Evolutionary conservation across 345 rosid genomes (phyloP), one percentile per base, ranked within the genome.

Genomic region (Limnanthes douglasii): DNA sequence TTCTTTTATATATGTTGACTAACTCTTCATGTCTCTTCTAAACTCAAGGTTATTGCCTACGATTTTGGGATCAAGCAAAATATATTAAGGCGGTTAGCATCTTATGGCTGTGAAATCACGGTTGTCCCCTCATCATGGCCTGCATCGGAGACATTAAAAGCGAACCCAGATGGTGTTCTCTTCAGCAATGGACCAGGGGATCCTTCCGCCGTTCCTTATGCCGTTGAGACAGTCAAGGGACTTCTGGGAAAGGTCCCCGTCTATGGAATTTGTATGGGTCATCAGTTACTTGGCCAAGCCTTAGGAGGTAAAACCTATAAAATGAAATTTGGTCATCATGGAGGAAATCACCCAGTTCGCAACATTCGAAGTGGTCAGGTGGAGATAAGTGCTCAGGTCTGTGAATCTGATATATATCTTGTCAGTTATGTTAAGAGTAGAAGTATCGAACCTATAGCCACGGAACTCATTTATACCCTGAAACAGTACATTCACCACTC

Each of bases 171-270:
- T 15, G 94, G 99, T 34, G 83, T 92, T 60, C 78, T 92, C 56
- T 85, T 92, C 60, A 81, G 99, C 72, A 85, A 92, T 41, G 96
- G 94, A 29, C 99, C 99, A 0, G 99, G 99, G 33, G 96, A 85
- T 39, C 93, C 96, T 45, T 92, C 99, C 39, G 94, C 94, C 23
- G 94, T 78, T 50, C 94, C 96, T 14, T 92, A 81, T 57, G 93
- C 94, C 39, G 93, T 92, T 34, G 69, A 81, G 58, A 75, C 77
- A 8, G 96, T 85, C 17, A 85, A 69, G 47, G 67, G 75, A 60
- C 56, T 78, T 33, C 51, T 85, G 2, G 93, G 99, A 45, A 81
- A 81, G 58, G 80, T 69, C 37, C 86, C 96, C 22, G 94, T 92
- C 41, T 92, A 77, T 28, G 99, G 96, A 40, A 92, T 92, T 58